Percentiles rank a stretch among this genome's conserved stretches.
Conservation (phyloP, 2,329 filamentous ascomycete genomes). For the Neobulgaria alba region DNA sequence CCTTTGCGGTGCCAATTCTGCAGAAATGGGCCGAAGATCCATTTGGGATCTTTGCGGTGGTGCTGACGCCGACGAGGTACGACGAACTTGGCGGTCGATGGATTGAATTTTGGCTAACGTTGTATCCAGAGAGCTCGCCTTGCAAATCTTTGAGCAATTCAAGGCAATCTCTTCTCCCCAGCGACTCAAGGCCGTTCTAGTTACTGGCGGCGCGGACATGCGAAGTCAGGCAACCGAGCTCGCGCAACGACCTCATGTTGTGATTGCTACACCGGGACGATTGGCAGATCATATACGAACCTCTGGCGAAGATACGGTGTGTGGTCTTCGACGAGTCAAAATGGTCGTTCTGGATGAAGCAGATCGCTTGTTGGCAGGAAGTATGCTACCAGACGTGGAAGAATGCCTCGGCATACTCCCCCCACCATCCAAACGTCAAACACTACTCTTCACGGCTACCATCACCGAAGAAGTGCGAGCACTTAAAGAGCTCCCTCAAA, state of each 20-base stretch:
- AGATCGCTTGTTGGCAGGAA: constrained; percentile 79
- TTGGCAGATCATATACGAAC: constrained; percentile 88
- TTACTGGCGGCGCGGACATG: constrained; percentile 93
- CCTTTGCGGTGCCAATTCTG: constrained; percentile 88
- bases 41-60: constrained; percentile 78
- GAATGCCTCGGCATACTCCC: constrained; percentile 79
- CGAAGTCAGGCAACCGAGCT: constrained; percentile 79
- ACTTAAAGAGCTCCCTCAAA: constrained; percentile 66
- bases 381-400: constrained; percentile 91
- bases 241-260: constrained; percentile 73
- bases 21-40: constrained; percentile 92
- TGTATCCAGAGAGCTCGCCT: constrained; percentile 65
- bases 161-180: constrained; percentile 85
- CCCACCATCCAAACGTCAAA: constrained; percentile 72
- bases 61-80: constrained; percentile 79
- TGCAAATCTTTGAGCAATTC: constrained; percentile 95
- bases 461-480: constrained; percentile 87
- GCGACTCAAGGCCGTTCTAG: constrained; percentile 76
- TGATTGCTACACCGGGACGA: constrained; percentile 89
- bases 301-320: constrained; percentile 84
- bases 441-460: constrained; percentile 90
- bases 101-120: constrained; percentile 9
- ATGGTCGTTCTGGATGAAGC: constrained; percentile 95
- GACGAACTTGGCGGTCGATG: constrained; percentile 3
- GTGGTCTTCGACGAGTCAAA: constrained; percentile 66